Base-by-base conservation (phyloP, 2,329 filamentous ascomycete genomes). In the Drechslera avenae region DNA sequence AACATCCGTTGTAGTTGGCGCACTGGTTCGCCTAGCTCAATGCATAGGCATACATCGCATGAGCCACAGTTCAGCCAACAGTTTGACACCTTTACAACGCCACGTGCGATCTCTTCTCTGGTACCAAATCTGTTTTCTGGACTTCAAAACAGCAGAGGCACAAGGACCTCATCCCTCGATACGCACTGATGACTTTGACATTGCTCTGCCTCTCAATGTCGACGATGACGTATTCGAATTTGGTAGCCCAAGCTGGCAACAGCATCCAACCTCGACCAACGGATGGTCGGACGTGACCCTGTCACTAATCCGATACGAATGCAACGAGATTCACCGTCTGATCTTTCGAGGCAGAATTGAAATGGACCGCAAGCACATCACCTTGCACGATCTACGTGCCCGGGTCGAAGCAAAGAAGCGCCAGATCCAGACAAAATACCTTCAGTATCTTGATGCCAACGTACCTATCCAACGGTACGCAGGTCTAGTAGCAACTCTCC, bases 221-320 rank as follows among this genome's bases (percentile, higher is more conserved):
- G 66, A 73, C 43, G 71, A 73, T 47, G 70, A 73, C 39, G 70
- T 71, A 2, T 73, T 72, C 43, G 71, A 73, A 37, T 71, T 73
- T 33, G 71, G 69, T 16, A 66, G 56, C 14, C 41, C 66, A 3
- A 56, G 64, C 52, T 73, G 71, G 71, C 68, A 72, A 42, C 69
- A 71, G 41, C 57, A 69, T 8, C 71, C 71, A 4, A 60, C 60
- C 7, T 55, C 67, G 2, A 51, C 60, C 10, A 66, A 64, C 13
- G 63, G 66, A 7, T 73, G 69, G 68, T 68, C 71, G 17, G 70
- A 73, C 39, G 66, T 66, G 2, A 73, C 70, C 0, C 47, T 73
- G 3, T 69, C 66, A 1, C 52, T 73, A 3, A 73, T 73, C 17
- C 63, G 71, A 2, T 73, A 72, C 36, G 71, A 73, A 42, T 71